phyloP scores from a whole-genome alignment of 2,329 filamentous ascomycete species.

The Ramularia collo-cygni region DNA sequence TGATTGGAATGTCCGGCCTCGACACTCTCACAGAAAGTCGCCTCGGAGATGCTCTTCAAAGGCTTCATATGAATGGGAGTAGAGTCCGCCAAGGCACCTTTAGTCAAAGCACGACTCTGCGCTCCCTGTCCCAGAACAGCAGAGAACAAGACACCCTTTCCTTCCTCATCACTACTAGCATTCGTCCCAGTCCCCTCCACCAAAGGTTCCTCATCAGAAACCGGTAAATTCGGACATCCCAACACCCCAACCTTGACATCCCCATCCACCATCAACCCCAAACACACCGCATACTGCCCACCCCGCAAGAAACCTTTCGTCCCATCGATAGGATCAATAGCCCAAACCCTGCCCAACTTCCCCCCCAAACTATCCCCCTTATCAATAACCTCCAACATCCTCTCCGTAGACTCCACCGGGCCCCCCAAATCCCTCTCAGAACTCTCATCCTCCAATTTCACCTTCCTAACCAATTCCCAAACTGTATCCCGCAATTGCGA shows the following conservation, averaged over 20 bases:
- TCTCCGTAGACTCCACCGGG: conserved; percentile 57
- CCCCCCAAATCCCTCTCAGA: conserved; percentile 65
- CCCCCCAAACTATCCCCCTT: conserved; percentile 63
- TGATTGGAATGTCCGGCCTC: conserved; percentile 90
- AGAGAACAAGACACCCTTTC: conserved; percentile 81
- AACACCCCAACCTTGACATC: conserved; percentile 91
- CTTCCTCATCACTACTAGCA: conserved; percentile 61
- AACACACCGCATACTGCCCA: conserved; percentile 93
- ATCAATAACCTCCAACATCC: conserved; percentile 55
- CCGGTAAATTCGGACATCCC: conserved; percentile 88
- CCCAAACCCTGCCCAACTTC: conserved; percentile 75
- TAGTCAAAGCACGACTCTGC: conserved; percentile 64
- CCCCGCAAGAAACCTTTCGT: conserved; percentile 96
- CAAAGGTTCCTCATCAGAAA: conserved; percentile 69
- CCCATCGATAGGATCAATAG: conserved; percentile 93
- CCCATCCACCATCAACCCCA: conserved; percentile 86
- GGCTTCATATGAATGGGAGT: conserved; percentile 73
- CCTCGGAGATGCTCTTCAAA: conserved; percentile 65
- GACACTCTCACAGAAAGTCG: conserved; percentile 94
- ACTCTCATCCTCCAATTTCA: conserved; percentile 59
- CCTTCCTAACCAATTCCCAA: conserved; percentile 73
- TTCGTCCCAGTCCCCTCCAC: conserved; percentile 66
- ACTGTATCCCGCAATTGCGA: conserved; percentile 64
- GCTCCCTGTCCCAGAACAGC: conserved; percentile 75
- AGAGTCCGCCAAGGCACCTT: conserved; percentile 47